Evolutionary conservation across 805 yeast species (phyloP).

Genomic region (Lachancea meyersii): DNA sequence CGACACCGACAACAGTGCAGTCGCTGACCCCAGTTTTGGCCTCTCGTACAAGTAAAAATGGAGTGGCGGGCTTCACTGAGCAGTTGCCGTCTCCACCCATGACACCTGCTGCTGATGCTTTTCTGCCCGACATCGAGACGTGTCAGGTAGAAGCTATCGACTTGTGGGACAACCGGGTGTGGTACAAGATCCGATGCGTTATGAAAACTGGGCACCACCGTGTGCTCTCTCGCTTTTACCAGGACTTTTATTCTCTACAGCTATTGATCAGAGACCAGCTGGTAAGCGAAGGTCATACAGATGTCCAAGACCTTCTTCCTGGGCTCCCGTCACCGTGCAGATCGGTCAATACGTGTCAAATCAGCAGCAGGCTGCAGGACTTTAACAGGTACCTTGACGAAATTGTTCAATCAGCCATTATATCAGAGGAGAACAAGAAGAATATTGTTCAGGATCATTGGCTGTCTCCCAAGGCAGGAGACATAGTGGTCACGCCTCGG

Average conservation of each 20-base stretch:
- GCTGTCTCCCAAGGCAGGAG: slow-evolving; percentile 11
- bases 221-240: slow-evolving; percentile 15
- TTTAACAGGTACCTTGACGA: slow-evolving; percentile 9
- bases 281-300: neutral
- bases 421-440: slow-evolving; percentile 3
- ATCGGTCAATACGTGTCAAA: neutral
- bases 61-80: too few relatives aligned
- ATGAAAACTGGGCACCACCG: slow-evolving; percentile 11
- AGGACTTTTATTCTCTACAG: slow-evolving; percentile 23
- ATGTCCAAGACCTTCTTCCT: slow-evolving; percentile 4
- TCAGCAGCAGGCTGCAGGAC: slow-evolving; percentile 1
- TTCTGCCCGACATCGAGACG: neutral
- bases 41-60: too few relatives aligned
- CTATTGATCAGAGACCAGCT: slow-evolving; percentile 10
- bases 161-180: slow-evolving; percentile 13
- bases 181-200: slow-evolving; percentile 16
- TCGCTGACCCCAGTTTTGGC: neutral
- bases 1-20: neutral
- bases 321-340: slow-evolving; percentile 10
- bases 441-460: slow-evolving; percentile 5
- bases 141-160: slow-evolving; percentile 14
- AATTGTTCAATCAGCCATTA: slow-evolving; percentile 3
- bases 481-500: slow-evolving; percentile 8
- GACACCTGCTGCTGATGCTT: neutral
- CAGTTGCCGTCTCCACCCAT: too few relatives aligned